Conservation (phyloP, 129 eudicot genomes). For the Flaveria brownii region DNA sequence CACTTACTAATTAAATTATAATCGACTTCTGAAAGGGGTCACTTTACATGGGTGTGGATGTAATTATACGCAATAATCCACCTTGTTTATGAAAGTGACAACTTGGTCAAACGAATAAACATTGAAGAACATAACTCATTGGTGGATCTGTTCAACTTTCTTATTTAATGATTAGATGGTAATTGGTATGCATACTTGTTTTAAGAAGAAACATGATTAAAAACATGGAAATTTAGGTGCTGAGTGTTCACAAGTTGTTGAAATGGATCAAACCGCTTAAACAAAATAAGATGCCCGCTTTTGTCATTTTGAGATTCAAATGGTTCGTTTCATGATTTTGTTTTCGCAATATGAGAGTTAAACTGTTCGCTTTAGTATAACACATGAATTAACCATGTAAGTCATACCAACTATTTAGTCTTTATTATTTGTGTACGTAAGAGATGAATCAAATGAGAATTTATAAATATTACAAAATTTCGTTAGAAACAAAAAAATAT, state of each 20-base stretch:
- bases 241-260: neutral
- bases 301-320: neutral
- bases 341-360: no score
- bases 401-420: neutral
- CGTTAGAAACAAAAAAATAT: no score
- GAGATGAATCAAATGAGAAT: no score
- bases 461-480: no score
- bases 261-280: neutral
- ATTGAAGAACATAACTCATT: slow-evolving; percentile 10
- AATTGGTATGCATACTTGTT: neutral
- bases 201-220: neutral
- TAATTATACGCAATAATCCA: slow-evolving; percentile 16
- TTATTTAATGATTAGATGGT: neutral
- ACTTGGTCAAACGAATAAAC: slow-evolving; percentile 29
- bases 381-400: neutral
- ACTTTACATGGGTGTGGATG: slow-evolving; percentile 1
- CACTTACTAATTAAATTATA: neutral
- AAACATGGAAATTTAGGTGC: neutral
- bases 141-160: slow-evolving; percentile 18
- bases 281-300: neutral
- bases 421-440: no score
- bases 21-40: neutral
- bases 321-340: neutral
- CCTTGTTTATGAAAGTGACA: slow-evolving; percentile 24
- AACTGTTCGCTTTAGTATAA: no score